Evolutionary conservation across 1,139 yeast genomes (phyloP).

Genomic region (Suzukiozyma palmioleophila): DNA sequence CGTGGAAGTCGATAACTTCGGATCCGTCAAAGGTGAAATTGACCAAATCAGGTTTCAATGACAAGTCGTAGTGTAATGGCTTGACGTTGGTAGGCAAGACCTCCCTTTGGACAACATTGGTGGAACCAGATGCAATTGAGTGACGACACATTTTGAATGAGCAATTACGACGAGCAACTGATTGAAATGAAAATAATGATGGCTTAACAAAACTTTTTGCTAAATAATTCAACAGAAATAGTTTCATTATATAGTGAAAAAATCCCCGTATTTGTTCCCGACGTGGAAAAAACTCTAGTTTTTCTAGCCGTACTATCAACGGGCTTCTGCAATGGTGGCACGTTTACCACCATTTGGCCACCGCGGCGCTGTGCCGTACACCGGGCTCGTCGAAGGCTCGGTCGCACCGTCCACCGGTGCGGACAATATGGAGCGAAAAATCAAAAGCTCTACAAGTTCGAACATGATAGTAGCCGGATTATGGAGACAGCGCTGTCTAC

Average conservation of each 20-base stretch:
- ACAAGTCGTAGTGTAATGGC: constrained; percentile 67
- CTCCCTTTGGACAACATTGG: constrained; percentile 39
- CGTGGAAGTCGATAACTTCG: constrained; percentile 61
- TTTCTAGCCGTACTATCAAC: neutral
- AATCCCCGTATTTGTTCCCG: neutral
- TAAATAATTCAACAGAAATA: neutral
- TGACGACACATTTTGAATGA: constrained; percentile 12
- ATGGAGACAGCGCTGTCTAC: too few relatives aligned
- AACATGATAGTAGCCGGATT: too few relatives aligned
- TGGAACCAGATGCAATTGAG: constrained; percentile 11
- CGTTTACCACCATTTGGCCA: too few relatives aligned
- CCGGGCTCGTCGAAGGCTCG: too few relatives aligned
- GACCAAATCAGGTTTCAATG: constrained; percentile 69
- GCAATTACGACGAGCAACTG: constrained; percentile 6
- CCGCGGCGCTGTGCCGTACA: too few relatives aligned
- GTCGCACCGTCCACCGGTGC: too few relatives aligned
- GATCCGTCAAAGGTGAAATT: constrained; percentile 68
- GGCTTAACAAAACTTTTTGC: neutral
- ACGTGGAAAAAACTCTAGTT: neutral
- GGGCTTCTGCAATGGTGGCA: neutral
- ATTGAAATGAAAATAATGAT: constrained; percentile 1
- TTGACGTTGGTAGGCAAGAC: constrained; percentile 69
- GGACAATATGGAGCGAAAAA: too few relatives aligned
- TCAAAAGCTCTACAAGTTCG: too few relatives aligned
- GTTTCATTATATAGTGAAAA: constrained; percentile 1